phyloP scores from a whole-genome alignment of 164 flowering plant species.

The Umbellularia californica region DNA sequence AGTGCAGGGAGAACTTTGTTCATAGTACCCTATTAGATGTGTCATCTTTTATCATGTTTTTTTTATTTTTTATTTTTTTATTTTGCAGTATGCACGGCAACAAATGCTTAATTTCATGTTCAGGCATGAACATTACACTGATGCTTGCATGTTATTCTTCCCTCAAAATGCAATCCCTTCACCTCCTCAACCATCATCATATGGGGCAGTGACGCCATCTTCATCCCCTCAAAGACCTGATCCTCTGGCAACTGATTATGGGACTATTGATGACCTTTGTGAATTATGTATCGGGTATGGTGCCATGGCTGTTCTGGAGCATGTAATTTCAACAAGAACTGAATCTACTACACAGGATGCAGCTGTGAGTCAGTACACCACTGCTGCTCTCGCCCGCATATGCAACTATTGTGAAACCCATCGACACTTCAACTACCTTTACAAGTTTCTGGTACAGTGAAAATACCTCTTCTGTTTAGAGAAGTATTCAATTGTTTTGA shows the following conservation, averaged over 20 bases:
- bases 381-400: conserved; percentile 73
- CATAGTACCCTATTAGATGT: background rate
- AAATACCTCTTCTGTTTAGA: background rate
- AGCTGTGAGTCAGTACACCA: conserved; percentile 56
- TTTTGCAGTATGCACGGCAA: conserved; percentile 80
- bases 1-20: background rate
- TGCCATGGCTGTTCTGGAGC: conserved; percentile 77
- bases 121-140: conserved; percentile 78
- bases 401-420: conserved; percentile 92
- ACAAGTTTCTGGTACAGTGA: conserved; percentile 75
- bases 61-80: conserved; percentile 9
- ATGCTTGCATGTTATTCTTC: conserved; percentile 85
- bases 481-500: no score
- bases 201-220: conserved; percentile 52
- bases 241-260: conserved; percentile 88
- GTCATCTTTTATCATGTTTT: conserved; percentile 3
- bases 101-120: conserved; percentile 87
- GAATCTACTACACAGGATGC: conserved; percentile 45
- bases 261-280: conserved; percentile 89
- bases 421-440: conserved; percentile 85
- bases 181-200: conserved; percentile 62
- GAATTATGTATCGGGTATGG: conserved; percentile 86
- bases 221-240: conserved; percentile 88
- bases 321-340: conserved; percentile 72
- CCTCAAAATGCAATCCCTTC: conserved; percentile 69